Base-by-base conservation (phyloP, 495 filamentous ascomycete species). In the Parathielavia appendiculata region DNA sequence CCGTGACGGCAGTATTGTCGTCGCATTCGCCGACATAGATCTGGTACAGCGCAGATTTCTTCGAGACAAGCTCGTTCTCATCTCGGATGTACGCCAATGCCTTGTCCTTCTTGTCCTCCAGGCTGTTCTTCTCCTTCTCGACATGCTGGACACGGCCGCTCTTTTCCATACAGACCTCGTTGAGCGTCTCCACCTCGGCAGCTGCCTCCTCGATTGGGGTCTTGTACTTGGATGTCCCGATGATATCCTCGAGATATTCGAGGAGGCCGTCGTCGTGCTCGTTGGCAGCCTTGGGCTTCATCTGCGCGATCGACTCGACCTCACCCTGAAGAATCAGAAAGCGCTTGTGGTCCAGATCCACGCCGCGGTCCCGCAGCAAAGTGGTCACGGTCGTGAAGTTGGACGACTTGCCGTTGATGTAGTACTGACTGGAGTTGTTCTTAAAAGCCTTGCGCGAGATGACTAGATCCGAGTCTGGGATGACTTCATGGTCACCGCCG, bases 221-320 rank as follows among this genome's bases (percentile, higher is more conserved):
- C 73, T 98, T 98, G 75, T 97, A 98, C 67, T 95, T 95, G 14
- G 91, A 96, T 0, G 93, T 98, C 53, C 93, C 93, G 60, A 98
- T 97, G 63, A 98, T 97, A 69, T 98, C 93, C 68, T 98, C 93
- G 1, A 98, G 83, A 63, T 98, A 98, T 70, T 98, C 93, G 23
- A 98, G 78, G 26, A 98, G 81, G 17, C 93, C 93, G 67, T 98
- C 93, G 63, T 98, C 93, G 63, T 96, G 91, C 64, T 97, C 93
- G 60, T 88, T 90, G 22, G 79, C 86, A 4, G 95, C 93, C 71
- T 98, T 98, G 1, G 93, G 81, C 72, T 97, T 98, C 93, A 98
- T 98, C 74, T 98, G 93, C 26, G 93, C 92, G 64, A 98, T 98
- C 0, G 91, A 96, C 69, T 98, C 93, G 57, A 98, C 93, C 71